phyloP scores from a whole-genome alignment of 2,329 filamentous ascomycete species.

The Paramyrothecium sp. region DNA sequence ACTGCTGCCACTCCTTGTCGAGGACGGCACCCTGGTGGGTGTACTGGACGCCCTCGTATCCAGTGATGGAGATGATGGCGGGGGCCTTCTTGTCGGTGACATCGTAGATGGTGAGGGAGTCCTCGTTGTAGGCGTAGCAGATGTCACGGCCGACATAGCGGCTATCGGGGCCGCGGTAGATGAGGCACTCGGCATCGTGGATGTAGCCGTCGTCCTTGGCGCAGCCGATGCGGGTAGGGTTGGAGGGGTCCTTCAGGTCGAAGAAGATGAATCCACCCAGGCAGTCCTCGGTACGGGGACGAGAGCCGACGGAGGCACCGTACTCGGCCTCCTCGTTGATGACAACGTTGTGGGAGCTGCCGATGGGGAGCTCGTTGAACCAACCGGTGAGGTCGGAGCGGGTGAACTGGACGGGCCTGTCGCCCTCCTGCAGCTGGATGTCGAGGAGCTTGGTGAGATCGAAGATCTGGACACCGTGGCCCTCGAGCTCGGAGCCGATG shows the following conservation, averaged over 20 bases:
- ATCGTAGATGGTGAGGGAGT: slow-evolving; percentile 14
- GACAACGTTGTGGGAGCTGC: slow-evolving; percentile 52
- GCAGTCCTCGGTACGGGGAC: slow-evolving; percentile 39
- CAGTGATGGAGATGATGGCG: slow-evolving; percentile 48
- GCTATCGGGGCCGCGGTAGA: slow-evolving; percentile 1
- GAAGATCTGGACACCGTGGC: slow-evolving; percentile 63
- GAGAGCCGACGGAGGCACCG: slow-evolving; percentile 41
- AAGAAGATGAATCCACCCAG: slow-evolving; percentile 55
- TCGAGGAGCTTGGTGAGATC: slow-evolving; percentile 46
- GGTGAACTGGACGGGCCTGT: slow-evolving; percentile 29
- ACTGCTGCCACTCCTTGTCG: slow-evolving; percentile 35
- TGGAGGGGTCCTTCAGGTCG: slow-evolving; percentile 52
- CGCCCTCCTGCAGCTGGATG: slow-evolving; percentile 26
- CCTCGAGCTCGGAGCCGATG: slow-evolving; percentile 42
- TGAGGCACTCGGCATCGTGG: slow-evolving; percentile 21
- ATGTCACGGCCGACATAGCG: slow-evolving; percentile 2
- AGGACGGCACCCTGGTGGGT: slow-evolving; percentile 55
- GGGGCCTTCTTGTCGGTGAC: slow-evolving; percentile 46
- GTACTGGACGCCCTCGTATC: slow-evolving; percentile 52
- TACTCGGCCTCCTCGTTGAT: slow-evolving; percentile 46
- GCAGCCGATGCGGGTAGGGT: slow-evolving; percentile 52
- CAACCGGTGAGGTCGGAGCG: slow-evolving; percentile 32
- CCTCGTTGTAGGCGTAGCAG: slow-evolving; percentile 3
- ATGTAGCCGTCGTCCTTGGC: slow-evolving; percentile 3
- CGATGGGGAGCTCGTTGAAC: slow-evolving; percentile 31